These are phyloP conservation scores for Trichoderma pleuroti DNA, from an alignment of 2,329 filamentous ascomycete species.

Conservation along the genomic window DNA sequence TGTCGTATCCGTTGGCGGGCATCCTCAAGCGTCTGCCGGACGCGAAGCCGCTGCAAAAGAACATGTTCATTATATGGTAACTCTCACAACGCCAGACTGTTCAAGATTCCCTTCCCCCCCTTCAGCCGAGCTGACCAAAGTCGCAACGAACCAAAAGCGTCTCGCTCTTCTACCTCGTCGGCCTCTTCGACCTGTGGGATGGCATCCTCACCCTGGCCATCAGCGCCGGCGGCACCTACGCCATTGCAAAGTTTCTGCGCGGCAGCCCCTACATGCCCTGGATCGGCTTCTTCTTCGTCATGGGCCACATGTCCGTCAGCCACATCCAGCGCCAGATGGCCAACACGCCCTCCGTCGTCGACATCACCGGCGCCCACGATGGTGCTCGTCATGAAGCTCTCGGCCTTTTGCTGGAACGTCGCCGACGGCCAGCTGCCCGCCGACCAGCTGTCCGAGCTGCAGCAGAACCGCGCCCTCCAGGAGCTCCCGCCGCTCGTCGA, in stretches of 20 bases:
- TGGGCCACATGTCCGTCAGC: slow-evolving; percentile 91
- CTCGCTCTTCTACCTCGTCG: slow-evolving; percentile 86
- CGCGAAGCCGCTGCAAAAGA: slow-evolving; percentile 76
- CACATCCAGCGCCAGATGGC: slow-evolving; percentile 78
- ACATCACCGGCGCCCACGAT: slow-evolving; percentile 96
- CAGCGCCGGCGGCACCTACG: slow-evolving; percentile 75
- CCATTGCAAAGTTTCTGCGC: slow-evolving; percentile 76
- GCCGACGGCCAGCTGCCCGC: slow-evolving; percentile 82
- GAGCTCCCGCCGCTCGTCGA: slow-evolving; percentile 74
- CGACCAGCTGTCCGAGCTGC: slow-evolving; percentile 76
- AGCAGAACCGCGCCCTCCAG: slow-evolving; percentile 75
- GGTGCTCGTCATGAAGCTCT: slow-evolving; percentile 97
- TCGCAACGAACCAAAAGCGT: slow-evolving; percentile 47
- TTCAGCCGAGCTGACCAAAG: neutral
- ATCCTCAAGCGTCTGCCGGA: slow-evolving; percentile 89
- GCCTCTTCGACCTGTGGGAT: slow-evolving; percentile 87
- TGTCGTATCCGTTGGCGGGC: slow-evolving; percentile 88
- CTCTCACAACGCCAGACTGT: slow-evolving; percentile 19
- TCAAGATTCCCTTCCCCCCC: neutral
- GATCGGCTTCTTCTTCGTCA: slow-evolving; percentile 88
- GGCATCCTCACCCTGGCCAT: slow-evolving; percentile 77
- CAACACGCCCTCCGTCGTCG: slow-evolving; percentile 63
- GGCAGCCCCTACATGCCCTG: slow-evolving; percentile 92
- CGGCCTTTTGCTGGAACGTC: slow-evolving; percentile 96
- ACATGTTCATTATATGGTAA: slow-evolving; percentile 78